Base-by-base conservation (phyloP, 1,284 basidiomycete genomes). In the Salmacisia buchloeana region DNA sequence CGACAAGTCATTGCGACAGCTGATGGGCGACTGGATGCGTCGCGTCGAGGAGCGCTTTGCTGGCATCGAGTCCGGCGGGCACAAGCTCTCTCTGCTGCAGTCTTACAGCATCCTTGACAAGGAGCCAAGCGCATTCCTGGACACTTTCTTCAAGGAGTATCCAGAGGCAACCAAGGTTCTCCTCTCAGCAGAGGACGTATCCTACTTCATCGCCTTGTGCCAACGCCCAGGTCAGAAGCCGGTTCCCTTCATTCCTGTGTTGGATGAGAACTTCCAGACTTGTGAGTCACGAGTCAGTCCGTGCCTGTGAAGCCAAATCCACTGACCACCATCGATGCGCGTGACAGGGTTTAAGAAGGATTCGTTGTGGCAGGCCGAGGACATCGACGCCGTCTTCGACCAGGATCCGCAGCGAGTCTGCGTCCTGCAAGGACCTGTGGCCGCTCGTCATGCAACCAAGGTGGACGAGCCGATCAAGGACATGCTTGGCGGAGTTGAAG, bases 201-300 rank as follows among this genome's bases (percentile, higher is more conserved):
- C 91, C 0, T 98, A 88, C 83, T 97, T 98, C 87, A 85, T 99
- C 56, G 89, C 90, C 39, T 94, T 98, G 76, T 85, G 90, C 46
- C 93, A 97, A 81, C 86, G 96, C 62, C 91, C 91, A 15, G 91
- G 92, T 15, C 94, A 98, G 84, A 99, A 98, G 84, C 96, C 96
- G 0, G 94, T 90, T 7, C 96, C 94, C 1, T 98, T 97, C 85
- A 97, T 98, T 73, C 94, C 94, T n/a, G 88, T 97, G 59, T 86
- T 98, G 57, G 94, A 97, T 81, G 86, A 68, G 59, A 70, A 68
- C 61, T 97, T 98, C 80, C 92, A 94, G 81, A 92, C 97, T 62
- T 97, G 94, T 43, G 41, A 43, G 41, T 43, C n/a, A n/a, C n/a
- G n/a, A 92, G 97, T 97, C 84, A 97, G 97, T 85, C 96, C 96